A percentile compares a stretch with the other conserved stretches of the same genome.
phyloP scores from a whole-genome alignment of 2,329 filamentous ascomycete species.

The Talaromyces atroroseus region DNA sequence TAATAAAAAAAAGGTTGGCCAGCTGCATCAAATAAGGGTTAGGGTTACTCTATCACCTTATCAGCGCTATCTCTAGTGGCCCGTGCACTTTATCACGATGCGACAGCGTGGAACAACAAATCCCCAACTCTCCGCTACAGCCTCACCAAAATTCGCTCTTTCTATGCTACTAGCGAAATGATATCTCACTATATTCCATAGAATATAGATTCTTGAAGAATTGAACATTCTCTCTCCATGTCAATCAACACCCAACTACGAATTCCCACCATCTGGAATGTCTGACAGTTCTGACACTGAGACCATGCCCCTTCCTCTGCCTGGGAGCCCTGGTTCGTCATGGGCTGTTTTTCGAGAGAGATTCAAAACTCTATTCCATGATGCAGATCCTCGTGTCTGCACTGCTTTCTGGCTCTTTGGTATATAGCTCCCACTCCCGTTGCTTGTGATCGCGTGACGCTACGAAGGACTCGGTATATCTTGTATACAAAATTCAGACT shows the following conservation, averaged over 20 bases:
- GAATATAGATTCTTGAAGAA: not conserved
- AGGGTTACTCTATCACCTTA: no score
- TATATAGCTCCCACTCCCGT: constrained; percentile 38
- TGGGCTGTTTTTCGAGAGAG: constrained; percentile 70
- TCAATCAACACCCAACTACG: not conserved
- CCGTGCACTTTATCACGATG: no score
- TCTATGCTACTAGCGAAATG: no score
- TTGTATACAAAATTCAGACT: not conserved
- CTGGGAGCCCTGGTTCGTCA: constrained; percentile 57
- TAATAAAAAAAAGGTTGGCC: no score
- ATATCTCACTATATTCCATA: not conserved
- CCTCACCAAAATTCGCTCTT: no score
- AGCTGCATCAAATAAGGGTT: no score
- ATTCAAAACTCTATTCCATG: constrained; percentile 57
- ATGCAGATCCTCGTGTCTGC: constrained; percentile 65
- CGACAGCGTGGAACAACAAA: no score
- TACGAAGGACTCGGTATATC: no score
- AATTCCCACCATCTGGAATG: not conserved
- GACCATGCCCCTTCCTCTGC: constrained; percentile 46
- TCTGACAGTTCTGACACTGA: constrained; percentile 16
- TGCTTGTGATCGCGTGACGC: constrained; percentile 1
- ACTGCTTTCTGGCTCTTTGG: constrained; percentile 92
- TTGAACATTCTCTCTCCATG: not conserved
- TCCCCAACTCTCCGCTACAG: no score
- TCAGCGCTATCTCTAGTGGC: no score